Evolutionary conservation across 2,329 filamentous ascomycete species (phyloP).

Genomic region (Lachnellula arida): DNA sequence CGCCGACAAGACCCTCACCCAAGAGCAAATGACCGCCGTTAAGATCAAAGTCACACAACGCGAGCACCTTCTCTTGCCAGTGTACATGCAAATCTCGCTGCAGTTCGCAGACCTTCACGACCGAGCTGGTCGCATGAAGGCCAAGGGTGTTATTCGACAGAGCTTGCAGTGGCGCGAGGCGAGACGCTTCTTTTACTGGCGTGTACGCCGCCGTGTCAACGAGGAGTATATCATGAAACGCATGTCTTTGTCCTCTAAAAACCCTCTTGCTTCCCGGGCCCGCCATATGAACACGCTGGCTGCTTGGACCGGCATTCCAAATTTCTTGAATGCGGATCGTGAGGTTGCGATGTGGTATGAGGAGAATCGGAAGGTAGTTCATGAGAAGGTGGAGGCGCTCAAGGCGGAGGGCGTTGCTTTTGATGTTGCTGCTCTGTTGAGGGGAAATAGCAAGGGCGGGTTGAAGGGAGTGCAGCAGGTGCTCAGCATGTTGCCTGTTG

Average conservation of each 20-base stretch:
- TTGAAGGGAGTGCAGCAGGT: slow-evolving; percentile 85
- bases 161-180: slow-evolving; percentile 81
- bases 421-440: slow-evolving; percentile 65
- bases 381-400: slow-evolving; percentile 78
- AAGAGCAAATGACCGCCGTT: slow-evolving; percentile 71
- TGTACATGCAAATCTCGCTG: slow-evolving; percentile 91
- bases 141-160: slow-evolving; percentile 89
- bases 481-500: slow-evolving; percentile 78
- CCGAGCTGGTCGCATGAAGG: slow-evolving; percentile 94
- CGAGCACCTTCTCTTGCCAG: slow-evolving; percentile 83
- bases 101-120: slow-evolving; percentile 98
- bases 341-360: slow-evolving; percentile 94
- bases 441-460: slow-evolving; percentile 61
- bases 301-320: slow-evolving; percentile 74
- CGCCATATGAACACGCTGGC: slow-evolving; percentile 70
- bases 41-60: slow-evolving; percentile 80
- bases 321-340: slow-evolving; percentile 75
- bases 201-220: slow-evolving; percentile 90
- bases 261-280: slow-evolving; percentile 50
- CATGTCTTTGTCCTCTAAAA: slow-evolving; percentile 52
- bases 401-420: slow-evolving; percentile 69
- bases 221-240: slow-evolving; percentile 96
- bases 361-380: slow-evolving; percentile 79
- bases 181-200: slow-evolving; percentile 99
- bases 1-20: slow-evolving; percentile 55